Conservation (phyloP, 345 rosid species). For the Cardiospermum halicacabum region DNA sequence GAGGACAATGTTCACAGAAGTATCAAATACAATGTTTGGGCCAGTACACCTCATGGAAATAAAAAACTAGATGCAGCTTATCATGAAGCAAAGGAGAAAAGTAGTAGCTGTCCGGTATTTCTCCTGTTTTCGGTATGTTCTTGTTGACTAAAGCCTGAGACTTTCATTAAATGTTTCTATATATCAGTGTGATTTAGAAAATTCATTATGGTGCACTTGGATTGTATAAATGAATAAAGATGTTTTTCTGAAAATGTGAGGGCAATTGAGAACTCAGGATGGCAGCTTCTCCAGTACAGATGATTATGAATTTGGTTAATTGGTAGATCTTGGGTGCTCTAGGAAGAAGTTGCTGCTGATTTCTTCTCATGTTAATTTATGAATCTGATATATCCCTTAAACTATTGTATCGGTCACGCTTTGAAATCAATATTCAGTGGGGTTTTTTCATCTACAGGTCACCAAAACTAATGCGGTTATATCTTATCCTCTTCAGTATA, state of each 20-base stretch:
- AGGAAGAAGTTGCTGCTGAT: not conserved
- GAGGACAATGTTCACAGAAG: constrained; percentile 81
- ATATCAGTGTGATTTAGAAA: not conserved
- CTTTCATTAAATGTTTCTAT: not conserved
- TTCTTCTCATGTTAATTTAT: not conserved
- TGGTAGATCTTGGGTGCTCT: not conserved
- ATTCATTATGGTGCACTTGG: not conserved
- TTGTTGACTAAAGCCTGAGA: not conserved
- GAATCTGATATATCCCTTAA: not conserved
- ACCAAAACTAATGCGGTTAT: not conserved
- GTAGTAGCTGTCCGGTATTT: constrained; percentile 48
- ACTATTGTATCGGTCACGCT: not conserved
- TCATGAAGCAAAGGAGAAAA: constrained; percentile 48
- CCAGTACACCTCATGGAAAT: constrained; percentile 78
- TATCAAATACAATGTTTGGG: constrained; percentile 67
- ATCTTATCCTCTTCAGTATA: not conserved
- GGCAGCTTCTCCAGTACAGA: not conserved
- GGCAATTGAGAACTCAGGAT: constrained; percentile 3
- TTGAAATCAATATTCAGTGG: not conserved
- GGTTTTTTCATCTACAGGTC: not conserved
- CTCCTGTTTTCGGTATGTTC: constrained; percentile 60
- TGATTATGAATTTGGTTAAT: not conserved
- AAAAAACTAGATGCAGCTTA: constrained; percentile 63
- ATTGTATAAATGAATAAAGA: not conserved
- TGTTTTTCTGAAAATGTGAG: not conserved